Evolutionary conservation across 352 stramenopile species (phyloP), one percentile per base, ranked within the genome.

Genomic region (Phytophthora rubi): DNA sequence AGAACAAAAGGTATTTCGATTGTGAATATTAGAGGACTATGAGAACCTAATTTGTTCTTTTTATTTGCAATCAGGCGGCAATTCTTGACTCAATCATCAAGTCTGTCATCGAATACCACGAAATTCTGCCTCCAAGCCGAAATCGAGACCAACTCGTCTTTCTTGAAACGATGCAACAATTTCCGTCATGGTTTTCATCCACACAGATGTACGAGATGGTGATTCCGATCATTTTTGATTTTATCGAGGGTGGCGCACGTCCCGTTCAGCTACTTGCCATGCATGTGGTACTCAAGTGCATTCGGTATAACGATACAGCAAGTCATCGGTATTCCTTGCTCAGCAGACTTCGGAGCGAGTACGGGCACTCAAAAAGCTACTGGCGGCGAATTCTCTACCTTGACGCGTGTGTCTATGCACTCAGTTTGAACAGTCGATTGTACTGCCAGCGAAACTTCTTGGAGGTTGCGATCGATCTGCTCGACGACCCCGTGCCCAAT

Each of bases 401-500:
- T 0, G 88, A 95, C 21, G 84, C 84, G 0, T 91, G 88, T 32
- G 67, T 80, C 30, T 86, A 82, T 59, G 85, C 88, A 13, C 63
- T 88, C 6, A 75, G 67, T 23, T 70, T 88, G 37, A 93, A 95
- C 68, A 93, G 86, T 66, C 75, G 82, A 15, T 75, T 93, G 35
- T 95, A 95, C 63, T 92, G 77, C 56, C 80, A 85, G 6, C 71
- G 81, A 39, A 93, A 93, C 59, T 95, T 91, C 55, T 58, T 95
- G 4, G 85, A 93, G 49, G 77, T 90, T 6, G 88, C 84, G 9
- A 80, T 95, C 53, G 88, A 95, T 59, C 57, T 95, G 12, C 62
- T 95, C 6, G 88, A 93, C 8, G 88, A 95, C 15, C 66, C 80
- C 2, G 71, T 95, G 5, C 85, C 88, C 2, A 95, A 93, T 33